Base-by-base conservation (phyloP, 768 basidiomycete genomes). In the Suillus cothurnatus region DNA sequence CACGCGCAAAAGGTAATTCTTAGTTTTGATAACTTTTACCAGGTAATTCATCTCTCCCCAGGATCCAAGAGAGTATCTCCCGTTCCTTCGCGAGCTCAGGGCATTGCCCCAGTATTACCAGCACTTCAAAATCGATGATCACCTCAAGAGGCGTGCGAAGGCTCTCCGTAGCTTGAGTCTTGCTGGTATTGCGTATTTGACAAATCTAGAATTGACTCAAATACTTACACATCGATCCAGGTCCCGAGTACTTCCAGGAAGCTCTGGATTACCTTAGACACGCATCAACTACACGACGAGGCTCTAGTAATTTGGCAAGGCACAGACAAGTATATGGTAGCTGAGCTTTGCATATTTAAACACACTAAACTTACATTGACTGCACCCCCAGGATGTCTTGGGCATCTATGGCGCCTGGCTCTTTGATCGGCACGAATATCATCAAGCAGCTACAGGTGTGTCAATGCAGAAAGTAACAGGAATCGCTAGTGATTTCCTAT, bases 31-130 rank as follows among this genome's bases (percentile, higher is more conserved):
- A 74, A 69, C 23, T 12, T 43, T 45, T 41, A 32, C 7, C 3
- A 26, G 14, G 31, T 26, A 17, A 31, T 26, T 21, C 38, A 39
- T 36, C n/a, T 34, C 32, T 63, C 64, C 65, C 32, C 69, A 99
- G 97, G 97, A 99, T 76, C 97, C 97, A 7, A 85, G 95, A 70
- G 97, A 99, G 74, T 99, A 99, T 72, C 86, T 99, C 0, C 97
- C 97, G 0, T 99, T 99, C 87, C 84, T 99, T 38, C 88, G 94
- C 11, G 94, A 97, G 69, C 83, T 99, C 9, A 87, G 93, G 23
- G 84, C 89, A 0, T 67, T 76, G 34, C 91, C 94, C 53, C 86
- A 85, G 64, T 84, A 87, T 72, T 93, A 97, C 71, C 96, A 98
- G 69, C 81, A 87, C 53, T 97, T 93, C 81, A 86, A 86, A 69